Base-by-base conservation (phyloP, 371 early-diverging fungal species). In the Chytridiales sp. region DNA sequence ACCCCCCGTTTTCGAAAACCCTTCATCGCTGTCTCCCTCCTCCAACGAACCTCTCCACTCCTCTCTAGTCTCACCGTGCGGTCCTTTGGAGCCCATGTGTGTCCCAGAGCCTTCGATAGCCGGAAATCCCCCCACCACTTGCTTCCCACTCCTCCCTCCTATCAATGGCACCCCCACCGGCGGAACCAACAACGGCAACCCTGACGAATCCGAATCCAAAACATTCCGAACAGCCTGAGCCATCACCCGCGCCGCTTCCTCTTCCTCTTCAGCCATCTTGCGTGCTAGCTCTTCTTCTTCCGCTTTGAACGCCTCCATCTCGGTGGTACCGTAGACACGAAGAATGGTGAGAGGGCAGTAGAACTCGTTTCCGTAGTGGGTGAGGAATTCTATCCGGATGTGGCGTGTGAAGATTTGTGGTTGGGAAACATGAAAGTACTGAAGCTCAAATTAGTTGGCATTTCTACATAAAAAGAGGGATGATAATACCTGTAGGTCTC, bases 311-410 rank as follows among this genome's bases (percentile, higher is more conserved):
- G 90, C 89, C 64, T 95, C 96, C 81, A 94, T 82, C 81, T 93
- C 92, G 0, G 94, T 88, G 41, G 86, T 87, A 1, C 99, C 97
- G 67, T 90, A 90, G 0, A 95, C 96, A 22, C 86, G 80, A 35
- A 98, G 69, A 29, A 91, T 70, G 41, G 88, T 92, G 3, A 98
- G 59, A 4, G 97, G 97, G 69, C 99, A 98, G 68, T 93, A 96
- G 60, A 85, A 92, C 69, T 98, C 94, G 40, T 77, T 71, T 21
- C 97, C 95, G 68, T 94, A 94, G 61, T 95, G 92, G 4, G 84
- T 83, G 30, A 89, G 35, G 64, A 98, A 92, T 56, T 95, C 94
- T 51, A 97, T 82, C 35, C 87, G 83, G 47, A 97, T 71, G 59
- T 90, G 95, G n/a, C 88, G 85, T 1, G 90, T 85, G 87, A 95